Evolutionary conservation across 306 rosid genomes (phyloP).

Genomic region (Gynostemma pentaphyllum): DNA sequence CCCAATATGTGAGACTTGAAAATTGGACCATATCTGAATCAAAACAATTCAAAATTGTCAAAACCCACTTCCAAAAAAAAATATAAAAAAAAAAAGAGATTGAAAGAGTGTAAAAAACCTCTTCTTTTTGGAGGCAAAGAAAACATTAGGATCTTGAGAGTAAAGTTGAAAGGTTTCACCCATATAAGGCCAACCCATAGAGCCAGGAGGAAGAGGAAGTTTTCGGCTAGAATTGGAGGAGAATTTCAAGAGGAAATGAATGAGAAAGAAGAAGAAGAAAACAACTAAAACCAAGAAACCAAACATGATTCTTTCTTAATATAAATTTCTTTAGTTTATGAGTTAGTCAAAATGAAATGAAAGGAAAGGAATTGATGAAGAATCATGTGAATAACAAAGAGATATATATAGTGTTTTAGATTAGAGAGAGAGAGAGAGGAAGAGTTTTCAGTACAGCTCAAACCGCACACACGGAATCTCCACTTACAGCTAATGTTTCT

Average conservation of each 20-base stretch:
- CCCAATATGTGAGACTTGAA: conserved; percentile 98
- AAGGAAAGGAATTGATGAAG: not conserved
- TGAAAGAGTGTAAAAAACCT: conserved; percentile 24
- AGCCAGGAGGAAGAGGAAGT: conserved; percentile 74
- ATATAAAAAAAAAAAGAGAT: not conserved
- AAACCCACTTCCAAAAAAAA: not conserved
- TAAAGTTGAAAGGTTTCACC: conserved; percentile 91
- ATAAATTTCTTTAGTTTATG: no score
- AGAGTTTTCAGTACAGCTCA: conserved; percentile 45
- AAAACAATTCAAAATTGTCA: not conserved
- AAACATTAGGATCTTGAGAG: conserved; percentile 89
- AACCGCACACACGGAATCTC: conserved; percentile 51
- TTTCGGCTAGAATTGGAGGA: conserved; percentile 15
- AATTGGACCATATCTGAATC: conserved; percentile 66
- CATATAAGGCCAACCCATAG: conserved; percentile 77
- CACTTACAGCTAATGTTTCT: conserved; percentile 54
- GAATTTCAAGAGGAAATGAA: conserved; percentile 19
- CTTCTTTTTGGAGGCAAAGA: conserved; percentile 58
- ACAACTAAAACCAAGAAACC: conserved; percentile 6
- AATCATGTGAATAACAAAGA: not conserved
- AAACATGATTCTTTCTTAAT: no score
- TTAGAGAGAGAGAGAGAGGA: not conserved
- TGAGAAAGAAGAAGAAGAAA: conserved; percentile 8
- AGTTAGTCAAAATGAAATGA: not conserved
- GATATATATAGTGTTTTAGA: conserved; percentile 8